Percentiles rank a stretch among this genome's conserved stretches.
These are phyloP conservation scores for Stylosanthes scabra DNA, from an alignment of 331 rosid species.

Conservation along the genomic window DNA sequence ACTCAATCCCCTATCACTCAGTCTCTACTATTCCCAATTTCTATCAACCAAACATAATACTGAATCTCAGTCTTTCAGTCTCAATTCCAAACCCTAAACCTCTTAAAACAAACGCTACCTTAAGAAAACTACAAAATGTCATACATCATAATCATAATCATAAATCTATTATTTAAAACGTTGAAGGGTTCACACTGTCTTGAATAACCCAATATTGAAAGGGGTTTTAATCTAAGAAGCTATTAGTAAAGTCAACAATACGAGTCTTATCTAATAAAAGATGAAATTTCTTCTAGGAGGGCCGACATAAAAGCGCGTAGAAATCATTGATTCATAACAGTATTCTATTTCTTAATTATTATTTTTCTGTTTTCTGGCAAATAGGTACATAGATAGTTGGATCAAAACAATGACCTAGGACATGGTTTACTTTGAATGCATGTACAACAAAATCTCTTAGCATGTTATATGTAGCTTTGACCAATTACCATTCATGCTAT, in stretches of 20 bases:
- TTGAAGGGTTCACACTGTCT: constrained; percentile 18
- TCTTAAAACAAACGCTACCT: no score
- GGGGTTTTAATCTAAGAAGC: constrained; percentile 25
- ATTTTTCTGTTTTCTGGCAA: constrained; percentile 26
- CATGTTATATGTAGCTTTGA: constrained; percentile 15
- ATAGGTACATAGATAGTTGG: neutral
- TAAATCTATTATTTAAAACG: neutral
- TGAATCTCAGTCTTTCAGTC: no score
- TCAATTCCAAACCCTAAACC: no score
- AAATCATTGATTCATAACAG: constrained; percentile 1
- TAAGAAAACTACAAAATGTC: neutral
- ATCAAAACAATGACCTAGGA: constrained; percentile 8
- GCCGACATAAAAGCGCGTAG: constrained; percentile 35
- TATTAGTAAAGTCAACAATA: constrained; percentile 30
- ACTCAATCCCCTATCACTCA: no score
- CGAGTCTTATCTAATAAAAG: neutral
- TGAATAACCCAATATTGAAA: constrained; percentile 37
- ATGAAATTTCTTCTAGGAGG: neutral
- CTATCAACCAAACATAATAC: no score
- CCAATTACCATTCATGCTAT: constrained; percentile 12
- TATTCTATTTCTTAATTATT: neutral
- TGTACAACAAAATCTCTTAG: neutral
- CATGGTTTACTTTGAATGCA: constrained; percentile 43
- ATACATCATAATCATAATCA: neutral
- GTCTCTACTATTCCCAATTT: no score